Percentiles rank a stretch among this genome's conserved stretches.
phyloP scores from a whole-genome alignment of 192 early-diverging fungal genomes.

The Chytriomyces sp. region DNA sequence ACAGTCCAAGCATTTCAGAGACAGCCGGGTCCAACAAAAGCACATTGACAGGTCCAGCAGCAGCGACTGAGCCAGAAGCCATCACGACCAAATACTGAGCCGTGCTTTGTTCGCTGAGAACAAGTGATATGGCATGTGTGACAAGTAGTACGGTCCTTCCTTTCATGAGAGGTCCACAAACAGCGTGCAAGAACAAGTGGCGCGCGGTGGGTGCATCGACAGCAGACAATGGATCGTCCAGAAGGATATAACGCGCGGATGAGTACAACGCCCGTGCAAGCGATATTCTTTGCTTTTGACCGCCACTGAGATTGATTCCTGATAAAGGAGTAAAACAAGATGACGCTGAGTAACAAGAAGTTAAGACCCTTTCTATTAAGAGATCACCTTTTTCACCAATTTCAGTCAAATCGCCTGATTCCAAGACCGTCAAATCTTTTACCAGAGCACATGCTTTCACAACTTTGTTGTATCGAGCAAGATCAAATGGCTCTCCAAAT shows the following conservation, averaged over 20 bases:
- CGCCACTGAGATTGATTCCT: constrained; percentile 83
- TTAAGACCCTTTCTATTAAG: constrained; percentile 1
- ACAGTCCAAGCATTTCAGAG: constrained; percentile 28
- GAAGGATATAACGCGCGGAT: constrained; percentile 63
- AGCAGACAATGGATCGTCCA: constrained; percentile 87
- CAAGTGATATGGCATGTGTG: constrained; percentile 58
- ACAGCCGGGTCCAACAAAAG: constrained; percentile 26
- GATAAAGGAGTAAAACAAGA: not conserved
- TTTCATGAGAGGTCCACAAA: constrained; percentile 68
- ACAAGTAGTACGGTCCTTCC: constrained; percentile 81
- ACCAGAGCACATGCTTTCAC: constrained; percentile 80
- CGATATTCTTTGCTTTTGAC: constrained; percentile 85
- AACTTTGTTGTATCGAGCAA: constrained; percentile 74
- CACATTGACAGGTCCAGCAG: constrained; percentile 32
- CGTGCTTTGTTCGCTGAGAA: not conserved
- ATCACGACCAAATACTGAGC: constrained; percentile 44
- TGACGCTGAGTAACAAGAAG: no score
- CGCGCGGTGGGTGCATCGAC: constrained; percentile 85
- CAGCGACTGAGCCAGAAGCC: constrained; percentile 41
- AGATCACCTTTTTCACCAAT: constrained; percentile 70
- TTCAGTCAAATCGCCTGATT: constrained; percentile 87
- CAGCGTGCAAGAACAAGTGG: constrained; percentile 71
- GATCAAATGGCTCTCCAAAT: constrained; percentile 77
- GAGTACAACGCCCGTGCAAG: constrained; percentile 81
- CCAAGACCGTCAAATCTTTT: constrained; percentile 79